Evolutionary conservation across 1,284 basidiomycete species (phyloP), one percentile per base, ranked within the genome.

Genomic region (Rhodotorula glutinis): DNA sequence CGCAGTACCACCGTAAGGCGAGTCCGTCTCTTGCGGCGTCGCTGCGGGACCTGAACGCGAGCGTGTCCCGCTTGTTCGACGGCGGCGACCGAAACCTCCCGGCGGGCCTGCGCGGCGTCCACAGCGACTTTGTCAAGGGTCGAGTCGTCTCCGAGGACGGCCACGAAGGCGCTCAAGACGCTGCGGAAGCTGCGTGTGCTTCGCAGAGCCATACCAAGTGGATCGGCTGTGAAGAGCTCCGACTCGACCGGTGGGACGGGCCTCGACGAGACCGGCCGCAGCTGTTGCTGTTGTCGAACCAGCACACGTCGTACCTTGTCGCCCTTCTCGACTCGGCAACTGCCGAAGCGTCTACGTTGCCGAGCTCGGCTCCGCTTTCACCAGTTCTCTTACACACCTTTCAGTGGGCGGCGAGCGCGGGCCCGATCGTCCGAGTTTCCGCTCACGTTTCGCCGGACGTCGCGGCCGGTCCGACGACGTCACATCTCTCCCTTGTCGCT

Each of bases 401-500:
- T 58, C 21, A 29, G 33, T 64, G 60, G 60, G 46, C 65, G 2
- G 43, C 60, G 27, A 8, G 29, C 27, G 8, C 27, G 4, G 23
- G 25, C 3, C 47, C 25, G 40, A 53, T 43, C 25, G n/a, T 25
- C 3, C 23, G 25, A 29, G 60, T 43, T 7, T 19, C 27, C n/a
- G 43, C 10, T 40, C 53, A 40, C 29, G 27, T 38, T 49, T 47
- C 41, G n/a, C 33, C 47, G 43, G n/a, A 11, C 51, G 19, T 57
- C 38, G 7, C 30, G 56, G 27, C n/a, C 3, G 29, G 8, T 44
- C 4, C 19, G 0, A 11, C 13, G 17, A 14, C 14, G 21, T 19
- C 59, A 8, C 64, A 63, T 27, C 41, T 71, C 25, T 40, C 57
- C 1, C 59, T 71, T 3, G 25, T 51, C 10, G 70, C 53, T 0